phyloP scores from a whole-genome alignment of 176 grass and related monocot genomes.

The Phoenix dactylifera region DNA sequence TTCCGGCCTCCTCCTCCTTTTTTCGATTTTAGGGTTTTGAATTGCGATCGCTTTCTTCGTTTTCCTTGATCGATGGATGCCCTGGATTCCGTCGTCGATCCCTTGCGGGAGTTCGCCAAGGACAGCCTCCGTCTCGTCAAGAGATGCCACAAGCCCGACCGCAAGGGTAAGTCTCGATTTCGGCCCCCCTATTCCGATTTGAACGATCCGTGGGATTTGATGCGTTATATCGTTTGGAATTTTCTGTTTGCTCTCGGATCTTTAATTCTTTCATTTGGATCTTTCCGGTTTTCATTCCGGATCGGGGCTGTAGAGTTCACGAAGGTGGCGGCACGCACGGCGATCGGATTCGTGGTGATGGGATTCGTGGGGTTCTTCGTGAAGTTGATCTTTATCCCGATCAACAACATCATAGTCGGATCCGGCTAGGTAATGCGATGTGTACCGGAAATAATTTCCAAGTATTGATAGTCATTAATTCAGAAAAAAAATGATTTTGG shows the following conservation, averaged over 20 bases:
- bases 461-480: too few relatives aligned
- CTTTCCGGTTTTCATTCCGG: neutral
- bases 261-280: neutral
- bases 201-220: neutral
- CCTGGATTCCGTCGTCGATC: slow-evolving; percentile 84
- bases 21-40: neutral
- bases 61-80: slow-evolving; percentile 59
- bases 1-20: too few relatives aligned
- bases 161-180: slow-evolving; percentile 28
- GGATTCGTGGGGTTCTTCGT: slow-evolving; percentile 94
- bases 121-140: slow-evolving; percentile 98
- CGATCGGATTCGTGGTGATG: slow-evolving; percentile 89
- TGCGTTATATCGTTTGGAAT: neutral
- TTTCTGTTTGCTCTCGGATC: neutral
- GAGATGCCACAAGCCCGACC: slow-evolving; percentile 98
- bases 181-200: neutral
- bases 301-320: slow-evolving; percentile 46
- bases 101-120: slow-evolving; percentile 87
- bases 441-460: too few relatives aligned
- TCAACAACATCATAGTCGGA: slow-evolving; percentile 97
- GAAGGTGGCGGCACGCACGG: slow-evolving; percentile 68
- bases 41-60: neutral
- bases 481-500: too few relatives aligned
- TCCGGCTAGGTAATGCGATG: slow-evolving; percentile 31
- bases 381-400: slow-evolving; percentile 93